Base-by-base conservation (phyloP, 805 yeast species). In the Lachancea nothofagi region DNA sequence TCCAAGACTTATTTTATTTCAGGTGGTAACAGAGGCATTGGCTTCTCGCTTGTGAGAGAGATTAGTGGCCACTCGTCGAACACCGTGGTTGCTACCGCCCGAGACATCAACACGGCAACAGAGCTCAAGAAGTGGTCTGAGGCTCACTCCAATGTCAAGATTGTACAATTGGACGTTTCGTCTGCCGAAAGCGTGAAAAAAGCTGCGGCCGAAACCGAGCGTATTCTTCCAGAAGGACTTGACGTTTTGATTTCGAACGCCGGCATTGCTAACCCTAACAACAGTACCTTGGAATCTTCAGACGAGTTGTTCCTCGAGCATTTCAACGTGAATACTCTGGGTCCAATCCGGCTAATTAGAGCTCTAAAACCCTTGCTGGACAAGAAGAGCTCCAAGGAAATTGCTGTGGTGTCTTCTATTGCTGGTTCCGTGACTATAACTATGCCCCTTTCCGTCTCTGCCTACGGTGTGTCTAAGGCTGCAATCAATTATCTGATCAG, bases 21-120 rank as follows among this genome's bases (percentile, higher is more conserved):
- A 10, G 70, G 71, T 17, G 62, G 64, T 21, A 57, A 57, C 40
- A 51, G 65, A 34, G 70, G 70, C 3, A 62, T 66, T 38, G 70
- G 70, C 3, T 53, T 55, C 17, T 51, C 37, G 5, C 29, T 65
- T 4, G 66, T 54, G 24, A 52, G 58, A 35, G 46, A 43, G 25
- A 40, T 63, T 17, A 47, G 57, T 23, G 37, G 41, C 7, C 8
- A n/a, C 4, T 20, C 27, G 3, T 13, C 27, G 10, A 36, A 36
- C 24, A 22, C 22, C 21, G 58, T 63, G 12, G 44, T 60, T 29
- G 61, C 58, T 1, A 25, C 46, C 7, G 24, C 23, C 19, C 39
- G 45, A 28, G 37, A 40, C 5, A 22, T 29, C n/a, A 33, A 45
- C 38, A 36, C 49, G 32, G 44, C 57, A 41, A 20, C 53, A 12